Evolutionary conservation across 208 protist genomes (phyloP).

Genomic region (Leptomonas pyrrhocoris): DNA sequence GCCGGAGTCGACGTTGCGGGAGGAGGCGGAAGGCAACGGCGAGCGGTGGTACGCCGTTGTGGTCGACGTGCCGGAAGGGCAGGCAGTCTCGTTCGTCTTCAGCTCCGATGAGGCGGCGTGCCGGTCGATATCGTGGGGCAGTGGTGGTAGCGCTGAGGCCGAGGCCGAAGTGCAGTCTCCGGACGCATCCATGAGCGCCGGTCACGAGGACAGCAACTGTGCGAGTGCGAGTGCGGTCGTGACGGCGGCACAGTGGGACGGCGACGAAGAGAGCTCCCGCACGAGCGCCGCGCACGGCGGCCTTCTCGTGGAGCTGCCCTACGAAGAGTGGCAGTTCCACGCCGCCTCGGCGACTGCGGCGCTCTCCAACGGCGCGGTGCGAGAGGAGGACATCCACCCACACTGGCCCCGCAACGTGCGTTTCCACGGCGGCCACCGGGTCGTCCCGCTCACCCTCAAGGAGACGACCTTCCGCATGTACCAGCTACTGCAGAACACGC

Average conservation of each 20-base stretch:
- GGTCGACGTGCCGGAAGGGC: slow-evolving; percentile 18
- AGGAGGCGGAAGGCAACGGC: not conserved
- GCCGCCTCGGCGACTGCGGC: slow-evolving; percentile 70
- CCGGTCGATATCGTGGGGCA: slow-evolving; percentile 9
- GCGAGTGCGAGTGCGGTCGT: not conserved
- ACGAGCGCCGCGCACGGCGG: not conserved
- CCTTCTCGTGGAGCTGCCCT: slow-evolving; percentile 19
- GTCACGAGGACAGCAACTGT: not conserved
- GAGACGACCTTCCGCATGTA: slow-evolving; percentile 24
- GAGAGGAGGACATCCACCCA: slow-evolving; percentile 92
- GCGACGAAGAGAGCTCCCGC: not conserved
- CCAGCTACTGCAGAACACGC: slow-evolving; percentile 23
- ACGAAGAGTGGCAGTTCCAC: slow-evolving; percentile 26
- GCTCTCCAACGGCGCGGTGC: slow-evolving; percentile 87
- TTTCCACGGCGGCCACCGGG: slow-evolving; percentile 16
- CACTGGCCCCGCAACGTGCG: slow-evolving; percentile 73
- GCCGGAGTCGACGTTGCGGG: slow-evolving; percentile 4
- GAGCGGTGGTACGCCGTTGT: slow-evolving; percentile 28
- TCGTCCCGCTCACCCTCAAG: slow-evolving; percentile 9
- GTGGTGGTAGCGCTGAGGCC: not conserved
- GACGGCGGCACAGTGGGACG: slow-evolving; percentile 5
- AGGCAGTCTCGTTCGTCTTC: slow-evolving; percentile 17
- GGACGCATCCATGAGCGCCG: not conserved
- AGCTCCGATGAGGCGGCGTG: slow-evolving; percentile 22
- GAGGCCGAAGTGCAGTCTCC: not conserved